A percentile compares a stretch with the other conserved stretches of the same genome.
Evolutionary conservation across 2,329 filamentous ascomycete genomes (phyloP).

Genomic region (Xylaria sp.): DNA sequence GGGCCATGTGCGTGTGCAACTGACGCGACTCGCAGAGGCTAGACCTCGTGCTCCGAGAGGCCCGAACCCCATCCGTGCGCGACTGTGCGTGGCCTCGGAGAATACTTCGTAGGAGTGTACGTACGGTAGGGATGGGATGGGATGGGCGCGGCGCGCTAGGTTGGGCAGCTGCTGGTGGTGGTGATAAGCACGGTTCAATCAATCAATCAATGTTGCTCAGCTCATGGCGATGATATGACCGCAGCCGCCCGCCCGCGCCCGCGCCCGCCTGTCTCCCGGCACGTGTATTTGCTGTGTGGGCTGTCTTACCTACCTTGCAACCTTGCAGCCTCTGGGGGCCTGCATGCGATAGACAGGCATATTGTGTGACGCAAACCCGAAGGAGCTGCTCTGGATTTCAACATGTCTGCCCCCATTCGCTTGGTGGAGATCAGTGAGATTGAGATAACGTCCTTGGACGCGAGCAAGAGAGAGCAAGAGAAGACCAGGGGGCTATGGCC

Average conservation of each 20-base stretch:
- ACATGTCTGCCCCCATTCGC: background rate
- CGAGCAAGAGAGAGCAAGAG: background rate
- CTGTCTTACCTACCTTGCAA: conserved; percentile 2
- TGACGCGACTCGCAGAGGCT: background rate
- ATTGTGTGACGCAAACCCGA: conserved; percentile 5
- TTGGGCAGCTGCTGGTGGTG: too few relatives aligned
- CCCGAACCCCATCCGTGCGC: conserved; percentile 23
- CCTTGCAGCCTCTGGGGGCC: background rate
- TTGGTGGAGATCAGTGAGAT: background rate
- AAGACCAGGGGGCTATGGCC: background rate
- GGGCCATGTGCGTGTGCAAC: conserved; percentile 3
- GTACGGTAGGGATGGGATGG: too few relatives aligned
- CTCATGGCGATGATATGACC: conserved; percentile 1
- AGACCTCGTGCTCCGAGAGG: background rate
- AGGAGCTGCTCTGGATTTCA: background rate
- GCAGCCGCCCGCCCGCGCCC: background rate
- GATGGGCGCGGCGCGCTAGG: too few relatives aligned
- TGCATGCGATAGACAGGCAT: conserved; percentile 8
- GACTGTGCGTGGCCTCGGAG: background rate
- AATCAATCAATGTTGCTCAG: conserved; percentile 17
- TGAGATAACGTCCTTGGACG: background rate
- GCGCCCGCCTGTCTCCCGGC: conserved; percentile 1
- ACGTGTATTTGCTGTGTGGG: conserved; percentile 10
- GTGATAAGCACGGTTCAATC: conserved; percentile 10
- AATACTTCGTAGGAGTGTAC: background rate